Base-by-base conservation (phyloP, 2,329 filamentous ascomycete genomes). In the Xylariales sp. region DNA sequence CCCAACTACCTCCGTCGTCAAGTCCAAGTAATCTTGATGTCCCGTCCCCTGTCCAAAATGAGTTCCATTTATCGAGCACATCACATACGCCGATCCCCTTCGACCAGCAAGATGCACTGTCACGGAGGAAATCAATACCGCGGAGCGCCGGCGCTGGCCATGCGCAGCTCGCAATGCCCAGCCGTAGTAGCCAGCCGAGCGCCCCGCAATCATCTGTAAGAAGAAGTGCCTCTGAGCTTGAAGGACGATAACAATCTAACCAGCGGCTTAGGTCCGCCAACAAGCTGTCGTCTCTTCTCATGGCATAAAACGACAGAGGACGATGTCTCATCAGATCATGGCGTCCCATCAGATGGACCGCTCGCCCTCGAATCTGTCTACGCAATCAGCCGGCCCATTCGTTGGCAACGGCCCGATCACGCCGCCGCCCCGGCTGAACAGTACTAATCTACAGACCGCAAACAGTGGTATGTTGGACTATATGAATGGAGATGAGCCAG, bases 271-370 rank as follows among this genome's bases (percentile, higher is more conserved):
- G 55, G 51, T 53, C 28, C 56, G 53, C 46, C 48, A 29, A 43
- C 45, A 39, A 50, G 55, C 24, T 27, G n/a, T 27, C 24, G 24
- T 27, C 24, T n/a, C 38, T 11, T 40, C 38, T 56, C 42, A 38
- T 24, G 24, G 53, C 55, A 44, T 60, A 28, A 62, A 62, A 47
- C 56, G 57, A 46, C 51, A 52, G 36, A 57, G 61, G 35, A 59
- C 59, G 46, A 58, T 61, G 59, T 59, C 59, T 21, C 62, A 62
- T 36, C 58, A 64, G 42, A 37, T 41, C 6, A 50, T 56, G 10
- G 46, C 56, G 7, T 57, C 61, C 1, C 59, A 63, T 21, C 57
- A 58, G 46, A 74, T 74, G 70, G 61, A 63, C 50, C 68, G 71
- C 42, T 65, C 60, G 40, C 55, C 58, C 11, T 74, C 70, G 28